phyloP scores from a whole-genome alignment of 495 filamentous ascomycete species.

The Glarea lozoyensis region DNA sequence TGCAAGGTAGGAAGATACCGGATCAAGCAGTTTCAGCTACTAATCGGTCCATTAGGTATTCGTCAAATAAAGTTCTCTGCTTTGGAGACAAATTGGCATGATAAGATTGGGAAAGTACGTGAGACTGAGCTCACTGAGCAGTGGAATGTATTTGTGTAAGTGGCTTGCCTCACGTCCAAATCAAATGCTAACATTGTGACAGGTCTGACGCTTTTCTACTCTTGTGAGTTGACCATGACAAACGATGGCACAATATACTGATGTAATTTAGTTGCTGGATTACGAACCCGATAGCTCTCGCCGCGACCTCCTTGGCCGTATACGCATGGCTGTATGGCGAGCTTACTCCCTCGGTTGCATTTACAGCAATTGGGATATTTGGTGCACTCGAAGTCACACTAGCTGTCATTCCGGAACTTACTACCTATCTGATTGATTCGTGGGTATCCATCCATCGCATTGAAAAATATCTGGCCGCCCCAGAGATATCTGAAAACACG shows the following conservation, averaged over 20 bases:
- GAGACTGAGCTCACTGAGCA: conserved; percentile 55
- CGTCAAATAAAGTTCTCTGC: conserved; percentile 86
- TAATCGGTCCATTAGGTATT: conserved; percentile 34
- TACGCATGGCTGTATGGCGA: conserved; percentile 55
- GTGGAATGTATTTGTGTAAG: conserved; percentile 56
- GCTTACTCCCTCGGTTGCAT: conserved; percentile 67
- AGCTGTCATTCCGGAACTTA: conserved; percentile 63
- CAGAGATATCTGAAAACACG: conserved; percentile 54
- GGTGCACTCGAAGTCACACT: conserved; percentile 60
- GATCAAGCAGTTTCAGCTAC: not conserved
- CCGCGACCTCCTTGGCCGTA: conserved; percentile 58
- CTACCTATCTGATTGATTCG: conserved; percentile 59
- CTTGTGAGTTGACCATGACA: conserved; percentile 12
- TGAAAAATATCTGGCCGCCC: conserved; percentile 56
- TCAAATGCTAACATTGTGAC: not conserved
- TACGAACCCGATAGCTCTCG: conserved; percentile 62
- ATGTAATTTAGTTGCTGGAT: conserved; percentile 57
- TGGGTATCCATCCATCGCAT: conserved; percentile 69
- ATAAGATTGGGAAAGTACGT: conserved; percentile 57
- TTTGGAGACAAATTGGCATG: conserved; percentile 70
- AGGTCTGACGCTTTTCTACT: conserved; percentile 17
- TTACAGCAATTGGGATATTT: conserved; percentile 72
- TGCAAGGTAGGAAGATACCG: conserved; percentile 42
- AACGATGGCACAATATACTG: too few species aligned
- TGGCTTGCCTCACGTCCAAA: conserved; percentile 22